Base-by-base conservation (phyloP, 2,329 filamentous ascomycete species). In the Seiridium cupressi region DNA sequence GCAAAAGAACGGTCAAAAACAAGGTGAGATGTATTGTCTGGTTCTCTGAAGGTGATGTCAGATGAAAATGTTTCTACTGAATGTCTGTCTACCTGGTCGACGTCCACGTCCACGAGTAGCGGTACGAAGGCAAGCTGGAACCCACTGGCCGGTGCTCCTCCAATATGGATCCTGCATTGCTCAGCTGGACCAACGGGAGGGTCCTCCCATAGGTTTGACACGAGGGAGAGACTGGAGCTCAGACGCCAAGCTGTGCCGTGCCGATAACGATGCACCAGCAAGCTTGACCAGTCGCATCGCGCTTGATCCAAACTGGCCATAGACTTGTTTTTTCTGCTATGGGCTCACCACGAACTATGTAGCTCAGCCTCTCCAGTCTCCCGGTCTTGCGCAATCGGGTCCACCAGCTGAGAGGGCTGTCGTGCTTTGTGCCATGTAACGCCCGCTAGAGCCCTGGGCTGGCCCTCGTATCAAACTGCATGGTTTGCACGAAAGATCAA, bases 231-330 rank as follows among this genome's bases (percentile, higher is more conserved):
- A 42, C 38, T 42, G 38, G 38, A 53, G 49, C 49, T 53, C 49
- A 53, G 49, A 53, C 49, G 35, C 34, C 35, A 53, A 13, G 18
- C 49, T 53, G 49, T 53, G 49, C 49, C 49, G 49, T 35, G 49
- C 49, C 49, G 49, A 53, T 53, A 53, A 53, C 31, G 35, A 49
- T 26, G 47, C 49, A 53, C 18, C 35, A 35, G 32, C 49, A 53
- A 42, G 38, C 38, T 42, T 42, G 38, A 42, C 38, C 38, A 42
- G 38, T 42, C 38, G 38, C 13, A 13, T 42, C 13, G 38, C 47
- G 47, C 47, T 49, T 53, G 32, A n/a, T n/a, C 49, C 31, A 32
- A 38, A 35, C 49, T 35, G 49, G 49, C 38, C 31, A n/a, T 38
- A 38, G 49, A 18, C 49, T 36, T 42, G 38, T 42, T 7, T 8